Base-by-base conservation (phyloP, 192 early-diverging fungal genomes). In the Thamnidium elegans region DNA sequence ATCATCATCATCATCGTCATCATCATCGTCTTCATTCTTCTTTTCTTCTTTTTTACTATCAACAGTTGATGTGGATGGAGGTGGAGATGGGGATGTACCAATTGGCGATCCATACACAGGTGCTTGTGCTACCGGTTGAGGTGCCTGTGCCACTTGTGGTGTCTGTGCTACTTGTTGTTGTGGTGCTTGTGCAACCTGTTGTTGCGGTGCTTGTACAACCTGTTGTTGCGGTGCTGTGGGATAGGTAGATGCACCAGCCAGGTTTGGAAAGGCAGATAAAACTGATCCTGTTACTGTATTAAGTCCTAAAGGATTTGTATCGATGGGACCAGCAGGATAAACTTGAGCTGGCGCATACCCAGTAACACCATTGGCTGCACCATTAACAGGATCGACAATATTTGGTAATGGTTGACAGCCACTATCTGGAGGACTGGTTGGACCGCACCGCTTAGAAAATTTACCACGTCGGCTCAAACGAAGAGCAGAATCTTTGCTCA, bases 151-250 rank as follows among this genome's bases (percentile, higher is more conserved):
- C 4, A 26, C 26, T 10, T 95, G 7, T 3, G 36, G 36, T 39
- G 36, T 4, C 36, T 39, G 36, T 3, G 36, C 36, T 39, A 19
- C 55, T 36, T 7, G 34, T 39, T 10, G 31, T 31, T 30, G 23
- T 31, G 30, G 52, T 30, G 31, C 36, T 6, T 64, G 91, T 0
- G 68, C 95, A 45, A 71, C 86, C 13, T 79, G 84, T 7, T 90
- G 94, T 50, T 83, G 91, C 45, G 81, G 80, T 60, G 81, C 93
- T 9, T 95, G 95, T 76, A 86, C 84, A 56, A 86, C 81, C 1
- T 79, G 93, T 75, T 70, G 84, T 39, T 86, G 87, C 46, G 89
- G 88, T 68, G 45, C 78, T 17, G 62, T 67, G 51, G 71, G 86
- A 13, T 95, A 91, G 72, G 61, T 26, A 39, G 36, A 4, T 39